Percentiles rank a stretch among this genome's conserved stretches.
Conservation (phyloP, 2,329 filamentous ascomycete species). For the Ophiocordyceps polyrhachis-furcata region DNA sequence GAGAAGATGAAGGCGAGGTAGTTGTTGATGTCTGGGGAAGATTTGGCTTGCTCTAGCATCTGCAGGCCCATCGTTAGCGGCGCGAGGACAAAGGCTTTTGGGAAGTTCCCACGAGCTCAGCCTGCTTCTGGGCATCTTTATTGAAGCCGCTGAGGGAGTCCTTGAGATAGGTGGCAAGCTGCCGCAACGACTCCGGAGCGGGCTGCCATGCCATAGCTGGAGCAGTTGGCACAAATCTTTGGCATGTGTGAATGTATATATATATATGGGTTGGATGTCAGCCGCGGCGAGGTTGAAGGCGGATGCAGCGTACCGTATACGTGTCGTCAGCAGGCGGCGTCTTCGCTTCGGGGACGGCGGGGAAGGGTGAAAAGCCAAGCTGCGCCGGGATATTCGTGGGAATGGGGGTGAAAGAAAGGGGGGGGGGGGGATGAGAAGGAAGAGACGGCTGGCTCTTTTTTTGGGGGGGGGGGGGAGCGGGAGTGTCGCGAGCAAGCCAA, state of each 20-base stretch:
- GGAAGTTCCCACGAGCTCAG: constrained; percentile 50
- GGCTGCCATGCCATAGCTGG: constrained; percentile 81
- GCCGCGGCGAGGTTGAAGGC: neutral
- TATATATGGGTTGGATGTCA: neutral
- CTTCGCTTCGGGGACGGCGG: neutral
- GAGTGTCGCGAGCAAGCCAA: neutral
- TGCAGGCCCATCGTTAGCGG: constrained; percentile 17
- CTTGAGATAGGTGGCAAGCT: constrained; percentile 74
- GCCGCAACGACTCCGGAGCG: constrained; percentile 65
- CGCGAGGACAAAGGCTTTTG: neutral
- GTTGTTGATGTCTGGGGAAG: constrained; percentile 87
- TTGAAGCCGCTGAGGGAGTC: constrained; percentile 82
- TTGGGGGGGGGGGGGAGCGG: neutral
- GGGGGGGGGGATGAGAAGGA: too few species aligned
- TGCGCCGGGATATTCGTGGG: neutral
- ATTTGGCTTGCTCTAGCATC: constrained; percentile 86
- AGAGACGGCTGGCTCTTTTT: neutral
- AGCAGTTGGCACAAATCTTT: neutral
- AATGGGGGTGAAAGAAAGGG: neutral
- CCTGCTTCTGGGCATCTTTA: constrained; percentile 66
- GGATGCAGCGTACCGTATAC: neutral
- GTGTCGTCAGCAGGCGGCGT: neutral
- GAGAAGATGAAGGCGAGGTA: constrained; percentile 88
- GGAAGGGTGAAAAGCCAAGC: neutral
- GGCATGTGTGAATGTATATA: neutral